These are phyloP conservation scores for Hymenoscyphus fraxineus DNA, from an alignment of 2,329 filamentous ascomycete species.

Conservation along the genomic window DNA sequence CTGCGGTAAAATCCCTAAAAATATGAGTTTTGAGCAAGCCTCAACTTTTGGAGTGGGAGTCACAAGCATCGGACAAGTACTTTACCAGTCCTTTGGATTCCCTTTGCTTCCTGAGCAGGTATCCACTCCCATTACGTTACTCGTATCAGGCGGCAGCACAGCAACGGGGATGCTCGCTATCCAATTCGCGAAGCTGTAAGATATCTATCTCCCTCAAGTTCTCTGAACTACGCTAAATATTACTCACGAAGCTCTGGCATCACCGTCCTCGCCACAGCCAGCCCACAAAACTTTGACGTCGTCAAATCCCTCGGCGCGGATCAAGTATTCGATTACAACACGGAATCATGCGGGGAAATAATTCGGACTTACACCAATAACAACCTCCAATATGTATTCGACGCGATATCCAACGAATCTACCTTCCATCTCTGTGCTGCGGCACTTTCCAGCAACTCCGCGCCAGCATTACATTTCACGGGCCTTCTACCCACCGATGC, in stretches of 20 bases:
- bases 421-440: neutral
- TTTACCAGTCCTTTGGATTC: conserved; percentile 24
- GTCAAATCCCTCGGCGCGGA: neutral
- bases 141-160: conserved; percentile 49
- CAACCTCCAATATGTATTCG: neutral
- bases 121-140: conserved; percentile 17
- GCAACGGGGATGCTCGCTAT: conserved; percentile 54
- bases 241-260: neutral
- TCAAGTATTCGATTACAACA: neutral
- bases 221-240: no score
- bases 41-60: conserved; percentile 36
- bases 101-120: neutral
- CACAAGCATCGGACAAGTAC: conserved; percentile 49
- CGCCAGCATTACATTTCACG: neutral
- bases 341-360: no score
- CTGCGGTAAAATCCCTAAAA: neutral
- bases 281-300: neutral
- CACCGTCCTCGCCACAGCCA: neutral
- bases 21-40: neutral
- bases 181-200: conserved; percentile 39
- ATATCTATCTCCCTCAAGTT: neutral
- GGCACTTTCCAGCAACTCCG: neutral
- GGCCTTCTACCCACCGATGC: neutral
- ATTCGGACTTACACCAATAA: neutral
- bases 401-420: neutral